Evolutionary conservation across 1,139 yeast genomes (phyloP).

Genomic region (Pichia sp.): DNA sequence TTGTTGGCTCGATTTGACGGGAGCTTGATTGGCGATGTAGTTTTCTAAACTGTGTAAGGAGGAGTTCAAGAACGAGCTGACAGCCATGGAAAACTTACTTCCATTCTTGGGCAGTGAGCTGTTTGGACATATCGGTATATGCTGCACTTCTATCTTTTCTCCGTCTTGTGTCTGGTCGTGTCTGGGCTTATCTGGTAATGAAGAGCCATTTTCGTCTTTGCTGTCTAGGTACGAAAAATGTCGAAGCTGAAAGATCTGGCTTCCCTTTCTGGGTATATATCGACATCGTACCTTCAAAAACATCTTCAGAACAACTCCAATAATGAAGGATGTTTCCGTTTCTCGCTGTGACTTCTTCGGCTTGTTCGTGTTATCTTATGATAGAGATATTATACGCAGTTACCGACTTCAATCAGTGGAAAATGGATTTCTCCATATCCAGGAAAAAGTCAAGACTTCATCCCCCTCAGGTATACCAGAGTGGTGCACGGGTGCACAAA

Average conservation of each 20-base stretch:
- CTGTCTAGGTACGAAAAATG: conserved; percentile 5
- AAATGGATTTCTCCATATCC: too few relatives aligned
- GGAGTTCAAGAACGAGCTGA: conserved; percentile 10
- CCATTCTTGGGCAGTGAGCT: background rate
- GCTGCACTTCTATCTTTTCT: too few relatives aligned
- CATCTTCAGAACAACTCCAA: background rate
- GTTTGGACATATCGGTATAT: too few relatives aligned
- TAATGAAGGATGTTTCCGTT: too few relatives aligned
- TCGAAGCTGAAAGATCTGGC: background rate
- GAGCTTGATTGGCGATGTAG: conserved; percentile 17
- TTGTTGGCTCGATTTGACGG: background rate
- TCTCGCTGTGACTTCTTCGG: too few relatives aligned
- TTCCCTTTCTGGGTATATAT: background rate
- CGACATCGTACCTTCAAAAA: conserved; percentile 4
- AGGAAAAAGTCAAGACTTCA: too few relatives aligned
- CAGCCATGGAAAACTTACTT: conserved; percentile 7
- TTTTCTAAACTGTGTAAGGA: conserved; percentile 15
- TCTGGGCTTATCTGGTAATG: background rate
- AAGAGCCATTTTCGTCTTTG: background rate
- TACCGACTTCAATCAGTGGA: too few relatives aligned
- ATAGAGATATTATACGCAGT: too few relatives aligned
- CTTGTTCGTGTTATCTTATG: too few relatives aligned
- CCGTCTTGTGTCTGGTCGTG: background rate
- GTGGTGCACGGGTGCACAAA: too few relatives aligned
- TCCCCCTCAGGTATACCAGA: too few relatives aligned